phyloP scores from a whole-genome alignment of 352 stramenopile species.

The Blastocystis sp. region DNA sequence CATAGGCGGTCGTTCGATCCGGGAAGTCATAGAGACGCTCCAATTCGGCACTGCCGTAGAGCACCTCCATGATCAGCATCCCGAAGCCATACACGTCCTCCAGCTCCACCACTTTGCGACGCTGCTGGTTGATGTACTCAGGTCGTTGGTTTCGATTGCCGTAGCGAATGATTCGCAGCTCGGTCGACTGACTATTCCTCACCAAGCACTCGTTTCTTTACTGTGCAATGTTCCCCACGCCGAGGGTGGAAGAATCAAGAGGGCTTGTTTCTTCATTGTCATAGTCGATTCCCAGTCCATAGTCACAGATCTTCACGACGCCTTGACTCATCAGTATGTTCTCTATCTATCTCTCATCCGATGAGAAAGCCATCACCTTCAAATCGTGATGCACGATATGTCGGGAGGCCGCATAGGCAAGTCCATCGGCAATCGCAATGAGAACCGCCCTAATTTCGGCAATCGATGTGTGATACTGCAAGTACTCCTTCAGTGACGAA shows the following conservation, averaged over 20 bases:
- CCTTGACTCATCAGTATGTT: neutral
- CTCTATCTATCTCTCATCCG: neutral
- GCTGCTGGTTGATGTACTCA: neutral
- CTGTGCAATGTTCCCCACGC: neutral
- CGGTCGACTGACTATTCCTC: neutral
- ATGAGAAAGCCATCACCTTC: neutral
- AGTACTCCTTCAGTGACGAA: neutral
- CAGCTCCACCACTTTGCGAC: neutral
- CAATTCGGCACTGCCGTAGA: neutral
- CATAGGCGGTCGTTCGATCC: too few relatives aligned
- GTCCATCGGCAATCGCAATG: neutral
- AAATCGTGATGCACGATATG: neutral
- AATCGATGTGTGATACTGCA: neutral
- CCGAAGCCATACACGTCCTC: neutral
- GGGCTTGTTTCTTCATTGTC: neutral
- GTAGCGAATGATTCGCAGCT: neutral
- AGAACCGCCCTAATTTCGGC: neutral
- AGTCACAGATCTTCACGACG: neutral
- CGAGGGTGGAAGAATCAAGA: neutral
- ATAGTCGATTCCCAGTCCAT: neutral
- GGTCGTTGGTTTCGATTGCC: neutral
- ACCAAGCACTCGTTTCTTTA: neutral
- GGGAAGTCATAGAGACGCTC: too few relatives aligned
- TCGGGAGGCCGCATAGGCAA: neutral
- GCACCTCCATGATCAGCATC: neutral